Evolutionary conservation across 2,329 filamentous ascomycete species (phyloP).

Genomic region (Cladosporium oxysporum): DNA sequence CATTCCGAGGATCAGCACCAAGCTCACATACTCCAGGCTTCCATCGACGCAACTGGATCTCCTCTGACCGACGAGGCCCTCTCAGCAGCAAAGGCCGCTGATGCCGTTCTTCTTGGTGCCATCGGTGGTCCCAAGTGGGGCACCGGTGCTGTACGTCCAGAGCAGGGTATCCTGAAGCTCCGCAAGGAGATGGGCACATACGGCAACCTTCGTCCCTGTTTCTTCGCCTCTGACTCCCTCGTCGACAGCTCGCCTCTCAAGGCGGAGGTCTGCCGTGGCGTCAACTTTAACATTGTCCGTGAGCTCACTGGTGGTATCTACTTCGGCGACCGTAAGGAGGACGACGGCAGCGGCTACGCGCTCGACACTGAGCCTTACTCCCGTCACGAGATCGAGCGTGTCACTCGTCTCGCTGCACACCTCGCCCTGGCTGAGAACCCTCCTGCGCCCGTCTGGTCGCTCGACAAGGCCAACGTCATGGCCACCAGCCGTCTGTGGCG

Average conservation of each 20-base stretch:
- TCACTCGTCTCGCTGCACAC: slow-evolving; percentile 78
- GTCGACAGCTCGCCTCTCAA: slow-evolving; percentile 86
- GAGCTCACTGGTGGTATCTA: slow-evolving; percentile 93
- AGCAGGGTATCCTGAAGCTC: slow-evolving; percentile 86
- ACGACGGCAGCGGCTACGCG: slow-evolving; percentile 72
- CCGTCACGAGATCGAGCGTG: slow-evolving; percentile 80
- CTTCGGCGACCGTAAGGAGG: slow-evolving; percentile 86
- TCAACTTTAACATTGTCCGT: slow-evolving; percentile 89
- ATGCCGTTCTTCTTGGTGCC: slow-evolving; percentile 88
- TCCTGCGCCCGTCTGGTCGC: slow-evolving; percentile 70
- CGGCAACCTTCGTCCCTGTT: slow-evolving; percentile 93
- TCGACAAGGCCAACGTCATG: slow-evolving; percentile 97
- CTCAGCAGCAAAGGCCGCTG: slow-evolving; percentile 76
- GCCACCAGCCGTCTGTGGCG: slow-evolving; percentile 89
- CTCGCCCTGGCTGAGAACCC: slow-evolving; percentile 68
- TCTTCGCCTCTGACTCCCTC: slow-evolving; percentile 85
- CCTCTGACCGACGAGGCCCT: slow-evolving; percentile 84
- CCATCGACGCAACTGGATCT: slow-evolving; percentile 77
- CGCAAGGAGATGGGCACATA: slow-evolving; percentile 93
- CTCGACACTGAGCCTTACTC: slow-evolving; percentile 87
- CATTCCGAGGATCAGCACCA: slow-evolving; percentile 6
- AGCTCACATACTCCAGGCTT: slow-evolving; percentile 60
- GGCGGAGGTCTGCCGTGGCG: slow-evolving; percentile 78
- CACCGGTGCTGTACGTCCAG: slow-evolving; percentile 81
- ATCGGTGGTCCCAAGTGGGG: slow-evolving; percentile 99